Evolutionary conservation across 345 rosid species (phyloP), one percentile per base, ranked within the genome.

Genomic region (Psidium guajava): DNA sequence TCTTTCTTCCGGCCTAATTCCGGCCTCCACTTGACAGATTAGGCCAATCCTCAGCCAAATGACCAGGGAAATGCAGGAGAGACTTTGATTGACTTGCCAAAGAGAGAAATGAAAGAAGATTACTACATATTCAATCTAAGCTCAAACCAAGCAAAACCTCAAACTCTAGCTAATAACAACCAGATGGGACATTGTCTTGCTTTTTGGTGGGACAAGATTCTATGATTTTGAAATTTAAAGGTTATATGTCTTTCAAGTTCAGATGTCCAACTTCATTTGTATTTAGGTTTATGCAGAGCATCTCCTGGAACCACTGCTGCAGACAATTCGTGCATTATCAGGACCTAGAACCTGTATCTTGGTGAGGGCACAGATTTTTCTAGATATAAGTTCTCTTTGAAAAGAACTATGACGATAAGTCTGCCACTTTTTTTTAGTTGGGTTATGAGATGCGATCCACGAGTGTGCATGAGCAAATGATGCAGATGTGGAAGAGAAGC

Each of bases 361-460:
- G 94, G 98, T 97, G 89, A 24, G 84, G 15, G 36, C 2, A 55
- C 20, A 44, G 49, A 44, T 85, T 54, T 64, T 80, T 20, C 83
- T 52, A 50, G 16, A 24, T 57, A 36, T 44, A 13, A 32, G 11
- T 75, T 53, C 27, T 69, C 53, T 64, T 64, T 69, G 44, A 69
- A 32, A 69, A 32, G 22, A 69, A 32, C 51, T 69, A 36, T 69
- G 77, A 69, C 47, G 21, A 36, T 69, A 32, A 18, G 47, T n/a
- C 54, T 82, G 53, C 40, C 59, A 87, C 75, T 81, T 89, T 82
- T 47, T 54, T 86, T 55, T 88, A 97, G 98, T 88, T 97, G 92
- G 98, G 99, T 56, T 93, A 95, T 88, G 99, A 97, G 90, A 92
- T 97, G 86, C 98, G 98, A 52, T 95, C 98, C 21, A 95, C 96